Conservation (phyloP, 1,139 yeast genomes). For the Scheffersomyces lignicola region DNA sequence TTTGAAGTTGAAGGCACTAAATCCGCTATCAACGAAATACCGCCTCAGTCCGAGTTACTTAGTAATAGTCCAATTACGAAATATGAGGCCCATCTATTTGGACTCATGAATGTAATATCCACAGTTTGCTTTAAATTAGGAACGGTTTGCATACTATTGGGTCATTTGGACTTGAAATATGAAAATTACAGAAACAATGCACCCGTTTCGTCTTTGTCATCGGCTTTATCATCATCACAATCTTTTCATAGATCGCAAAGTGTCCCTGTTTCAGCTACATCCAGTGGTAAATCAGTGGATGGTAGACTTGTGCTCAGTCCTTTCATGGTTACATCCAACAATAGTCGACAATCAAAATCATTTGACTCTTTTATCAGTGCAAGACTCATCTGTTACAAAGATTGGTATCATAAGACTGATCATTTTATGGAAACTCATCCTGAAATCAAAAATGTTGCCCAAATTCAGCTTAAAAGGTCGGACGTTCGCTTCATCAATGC, state of each 20-base stretch:
- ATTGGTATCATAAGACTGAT: slow-evolving; percentile 36
- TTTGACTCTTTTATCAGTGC: slow-evolving; percentile 24
- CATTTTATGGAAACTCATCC: slow-evolving; percentile 17
- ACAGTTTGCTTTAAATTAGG: slow-evolving; percentile 22
- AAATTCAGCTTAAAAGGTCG: slow-evolving; percentile 10
- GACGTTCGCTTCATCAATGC: slow-evolving; percentile 22
- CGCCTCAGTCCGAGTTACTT: slow-evolving; percentile 30
- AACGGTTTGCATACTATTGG: slow-evolving; percentile 30
- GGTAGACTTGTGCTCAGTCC: slow-evolving; percentile 24
- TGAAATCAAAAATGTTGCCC: background rate
- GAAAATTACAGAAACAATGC: slow-evolving; percentile 11
- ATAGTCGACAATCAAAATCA: slow-evolving; percentile 8
- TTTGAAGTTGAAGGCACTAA: slow-evolving; percentile 23
- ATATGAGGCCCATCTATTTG: slow-evolving; percentile 31
- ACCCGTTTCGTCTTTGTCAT: background rate
- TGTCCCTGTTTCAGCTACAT: slow-evolving; percentile 4
- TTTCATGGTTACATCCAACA: slow-evolving; percentile 8
- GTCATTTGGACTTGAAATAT: slow-evolving; percentile 32
- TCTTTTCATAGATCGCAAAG: slow-evolving; percentile 8
- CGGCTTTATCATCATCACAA: slow-evolving; percentile 6
- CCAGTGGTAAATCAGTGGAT: slow-evolving; percentile 1
- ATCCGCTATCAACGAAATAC: slow-evolving; percentile 29
- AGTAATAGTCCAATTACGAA: slow-evolving; percentile 33
- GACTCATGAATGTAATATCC: slow-evolving; percentile 27
- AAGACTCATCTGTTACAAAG: slow-evolving; percentile 34